These are phyloP conservation scores for Puccinia horiana DNA, from an alignment of 1,284 basidiomycete species.

Conservation along the genomic window DNA sequence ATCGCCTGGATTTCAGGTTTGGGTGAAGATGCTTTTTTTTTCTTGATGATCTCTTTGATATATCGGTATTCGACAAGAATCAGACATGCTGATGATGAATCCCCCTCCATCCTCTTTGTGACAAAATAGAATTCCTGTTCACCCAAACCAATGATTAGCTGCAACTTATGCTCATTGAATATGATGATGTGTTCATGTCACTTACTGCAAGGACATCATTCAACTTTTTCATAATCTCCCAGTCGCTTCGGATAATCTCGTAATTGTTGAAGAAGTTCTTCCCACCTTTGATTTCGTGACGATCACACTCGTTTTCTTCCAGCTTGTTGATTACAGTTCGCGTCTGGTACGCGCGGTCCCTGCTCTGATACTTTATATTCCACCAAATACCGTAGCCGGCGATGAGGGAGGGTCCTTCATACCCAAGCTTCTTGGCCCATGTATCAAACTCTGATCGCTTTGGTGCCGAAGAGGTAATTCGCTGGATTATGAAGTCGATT, in stretches of 20 bases:
- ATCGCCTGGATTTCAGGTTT: not conserved
- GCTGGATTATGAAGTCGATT: slow-evolving; percentile 11
- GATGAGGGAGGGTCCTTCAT: too few species aligned
- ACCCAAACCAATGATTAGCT: too few species aligned
- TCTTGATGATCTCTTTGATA: not conserved
- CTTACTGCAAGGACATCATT: not conserved
- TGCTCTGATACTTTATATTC: not conserved
- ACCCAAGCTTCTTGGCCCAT: not conserved
- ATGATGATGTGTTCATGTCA: too few species aligned
- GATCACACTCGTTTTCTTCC: not conserved
- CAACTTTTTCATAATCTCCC: not conserved
- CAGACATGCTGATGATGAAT: not conserved
- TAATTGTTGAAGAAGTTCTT: not conserved
- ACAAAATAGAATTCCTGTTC: not conserved
- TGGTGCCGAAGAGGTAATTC: not conserved
- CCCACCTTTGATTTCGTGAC: not conserved
- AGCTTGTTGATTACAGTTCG: not conserved
- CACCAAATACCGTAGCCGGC: not conserved
- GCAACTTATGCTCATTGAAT: too few species aligned
- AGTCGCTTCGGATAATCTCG: not conserved
- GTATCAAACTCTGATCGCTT: not conserved
- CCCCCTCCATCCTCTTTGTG: not conserved
- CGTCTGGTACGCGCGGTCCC: not conserved
- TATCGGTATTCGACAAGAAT: not conserved
- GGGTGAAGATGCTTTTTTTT: too few species aligned